Conservation (phyloP, 495 filamentous ascomycete genomes). For the Hypoxylon intermedium region DNA sequence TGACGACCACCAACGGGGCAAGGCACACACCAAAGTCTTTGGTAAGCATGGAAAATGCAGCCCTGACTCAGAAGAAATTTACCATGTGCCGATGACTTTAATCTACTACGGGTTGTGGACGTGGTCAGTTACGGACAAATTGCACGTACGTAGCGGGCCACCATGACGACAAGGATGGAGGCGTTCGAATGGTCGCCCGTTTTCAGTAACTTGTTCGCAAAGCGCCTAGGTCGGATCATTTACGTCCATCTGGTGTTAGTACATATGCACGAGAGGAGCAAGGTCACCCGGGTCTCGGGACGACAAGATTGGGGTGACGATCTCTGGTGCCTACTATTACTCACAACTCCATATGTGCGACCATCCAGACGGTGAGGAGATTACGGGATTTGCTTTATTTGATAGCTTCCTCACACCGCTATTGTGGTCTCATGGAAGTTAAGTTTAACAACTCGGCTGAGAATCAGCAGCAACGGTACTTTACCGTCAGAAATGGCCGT, state of each 20-base stretch:
- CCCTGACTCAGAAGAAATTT: conserved; percentile 31
- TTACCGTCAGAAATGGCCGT: conserved; percentile 19
- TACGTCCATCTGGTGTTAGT: conserved; percentile 34
- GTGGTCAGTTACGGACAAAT: conserved; percentile 29
- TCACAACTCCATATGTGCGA: conserved; percentile 36
- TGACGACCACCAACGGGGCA: conserved; percentile 9
- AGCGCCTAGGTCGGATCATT: conserved; percentile 31
- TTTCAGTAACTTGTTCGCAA: conserved; percentile 38
- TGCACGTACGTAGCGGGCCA: conserved; percentile 35
- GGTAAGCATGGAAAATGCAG: conserved; percentile 31
- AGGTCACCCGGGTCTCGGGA: conserved; percentile 37
- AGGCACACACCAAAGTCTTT: conserved; percentile 21
- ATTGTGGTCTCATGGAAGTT: conserved; percentile 39
- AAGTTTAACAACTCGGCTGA: conserved; percentile 35
- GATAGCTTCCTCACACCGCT: conserved; percentile 41
- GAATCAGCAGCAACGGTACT: conserved; percentile 24
- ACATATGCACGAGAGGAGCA: conserved; percentile 34
- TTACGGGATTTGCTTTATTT: conserved; percentile 39
- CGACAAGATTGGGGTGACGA: conserved; percentile 38
- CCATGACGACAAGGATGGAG: conserved; percentile 40
- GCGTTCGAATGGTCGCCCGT: conserved; percentile 26
- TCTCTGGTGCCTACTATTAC: conserved; percentile 39
- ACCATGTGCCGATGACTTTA: conserved; percentile 36
- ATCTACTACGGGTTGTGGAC: conserved; percentile 34
- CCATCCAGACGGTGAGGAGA: conserved; percentile 33